These are phyloP conservation scores for Bryoerythrophyllum caledonicum DNA, from an alignment of 225 moss, liverwort and hornwort species.

Conservation along the genomic window DNA sequence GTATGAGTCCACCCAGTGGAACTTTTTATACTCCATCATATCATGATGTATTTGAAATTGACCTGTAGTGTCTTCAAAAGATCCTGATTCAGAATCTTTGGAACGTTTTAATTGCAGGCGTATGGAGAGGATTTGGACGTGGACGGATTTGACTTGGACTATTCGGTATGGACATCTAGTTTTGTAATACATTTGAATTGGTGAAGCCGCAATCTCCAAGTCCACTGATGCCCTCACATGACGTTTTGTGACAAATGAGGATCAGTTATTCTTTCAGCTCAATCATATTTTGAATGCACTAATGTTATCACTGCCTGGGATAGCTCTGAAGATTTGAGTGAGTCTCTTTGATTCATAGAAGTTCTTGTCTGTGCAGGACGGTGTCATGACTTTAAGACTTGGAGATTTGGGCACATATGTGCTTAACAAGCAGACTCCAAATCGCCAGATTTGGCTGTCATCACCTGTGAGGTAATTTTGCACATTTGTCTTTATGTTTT, in stretches of 20 bases:
- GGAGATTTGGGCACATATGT: conserved; percentile 92
- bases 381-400: conserved; percentile 79
- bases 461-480: conserved; percentile 81
- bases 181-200: not conserved
- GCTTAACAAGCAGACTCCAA: conserved; percentile 96
- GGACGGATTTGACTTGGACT: conserved; percentile 91
- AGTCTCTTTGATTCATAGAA: conserved; percentile 15
- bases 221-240: not conserved
- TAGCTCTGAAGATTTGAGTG: conserved; percentile 17
- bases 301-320: not conserved
- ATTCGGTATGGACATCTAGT: conserved; percentile 54
- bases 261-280: not conserved
- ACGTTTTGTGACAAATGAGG: not conserved
- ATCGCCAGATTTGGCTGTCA: conserved; percentile 96
- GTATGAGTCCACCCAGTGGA: not conserved
- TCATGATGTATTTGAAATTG: not conserved
- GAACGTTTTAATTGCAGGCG: conserved; percentile 48
- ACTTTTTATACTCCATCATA: not conserved
- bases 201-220: not conserved
- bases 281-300: not conserved
- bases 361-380: conserved; percentile 58
- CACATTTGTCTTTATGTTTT: not conserved
- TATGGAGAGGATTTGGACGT: conserved; percentile 84
- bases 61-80: not conserved
- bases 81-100: conserved; percentile 15